A percentile compares a stretch with the other conserved stretches of the same genome.
These are phyloP conservation scores for Amauroascus niger DNA, from an alignment of 2,329 filamentous ascomycete species.

Conservation along the genomic window DNA sequence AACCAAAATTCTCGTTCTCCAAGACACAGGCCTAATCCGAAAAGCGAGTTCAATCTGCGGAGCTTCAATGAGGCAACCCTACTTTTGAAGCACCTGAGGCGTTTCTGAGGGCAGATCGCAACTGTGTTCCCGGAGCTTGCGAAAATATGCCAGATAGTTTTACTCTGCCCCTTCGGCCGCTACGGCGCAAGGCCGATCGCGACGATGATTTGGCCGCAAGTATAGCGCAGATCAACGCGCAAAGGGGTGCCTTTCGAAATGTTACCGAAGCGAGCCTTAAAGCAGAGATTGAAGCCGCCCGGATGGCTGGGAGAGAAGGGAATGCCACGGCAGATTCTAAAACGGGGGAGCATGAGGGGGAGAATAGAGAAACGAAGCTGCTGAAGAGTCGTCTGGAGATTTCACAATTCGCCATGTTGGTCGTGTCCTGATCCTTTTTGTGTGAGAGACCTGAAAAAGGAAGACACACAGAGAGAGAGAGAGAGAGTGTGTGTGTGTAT, in stretches of 20 bases:
- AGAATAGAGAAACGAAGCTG: constrained; percentile 34
- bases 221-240: constrained; percentile 66
- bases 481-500: too few relatives aligned
- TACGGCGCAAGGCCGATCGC: constrained; percentile 16
- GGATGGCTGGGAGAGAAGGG: constrained; percentile 38
- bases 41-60: too few relatives aligned
- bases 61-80: too few relatives aligned
- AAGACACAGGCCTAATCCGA: too few relatives aligned
- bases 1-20: too few relatives aligned
- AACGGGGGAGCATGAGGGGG: constrained; percentile 27
- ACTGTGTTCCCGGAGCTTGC: too few relatives aligned
- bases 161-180: constrained; percentile 54
- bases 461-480: too few relatives aligned
- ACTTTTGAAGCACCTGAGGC: too few relatives aligned
- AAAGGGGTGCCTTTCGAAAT: constrained; percentile 72
- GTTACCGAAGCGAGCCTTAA: constrained; percentile 64
- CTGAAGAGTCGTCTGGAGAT: constrained; percentile 40
- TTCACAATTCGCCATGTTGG: constrained; percentile 36
- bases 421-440: not conserved
- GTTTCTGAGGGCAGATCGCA: too few relatives aligned
- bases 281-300: constrained; percentile 51
- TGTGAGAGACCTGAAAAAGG: too few relatives aligned
- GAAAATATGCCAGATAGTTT: constrained; percentile 34
- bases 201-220: constrained; percentile 54
- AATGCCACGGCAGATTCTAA: constrained; percentile 41